phyloP scores from a whole-genome alignment of 495 filamentous ascomycete species.

The Glonium stellatum region DNA sequence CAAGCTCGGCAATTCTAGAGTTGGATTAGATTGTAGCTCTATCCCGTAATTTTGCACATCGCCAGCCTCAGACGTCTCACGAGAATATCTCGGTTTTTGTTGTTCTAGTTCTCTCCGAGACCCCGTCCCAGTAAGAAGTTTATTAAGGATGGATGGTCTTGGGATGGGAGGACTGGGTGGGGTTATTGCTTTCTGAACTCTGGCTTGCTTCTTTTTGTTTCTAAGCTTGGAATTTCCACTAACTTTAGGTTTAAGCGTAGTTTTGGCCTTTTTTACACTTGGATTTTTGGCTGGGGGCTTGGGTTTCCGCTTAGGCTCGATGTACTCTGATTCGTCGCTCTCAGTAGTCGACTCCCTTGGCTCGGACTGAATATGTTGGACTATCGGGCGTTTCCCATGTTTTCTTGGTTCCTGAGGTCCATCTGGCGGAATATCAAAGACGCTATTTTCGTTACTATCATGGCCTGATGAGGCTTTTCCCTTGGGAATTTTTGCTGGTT shows the following conservation, averaged over 20 bases:
- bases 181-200: neutral
- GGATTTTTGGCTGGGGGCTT: neutral
- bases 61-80: neutral
- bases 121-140: neutral
- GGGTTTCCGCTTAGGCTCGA: neutral
- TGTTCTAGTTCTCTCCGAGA: too few species aligned
- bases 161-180: neutral
- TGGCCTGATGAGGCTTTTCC: neutral
- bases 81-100: neutral
- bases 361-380: conserved; percentile 3
- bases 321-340: conserved; percentile 1
- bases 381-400: neutral
- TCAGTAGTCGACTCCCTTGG: neutral
- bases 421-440: conserved; percentile 3
- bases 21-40: neutral
- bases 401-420: neutral
- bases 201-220: neutral
- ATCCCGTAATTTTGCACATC: neutral
- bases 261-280: neutral
- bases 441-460: neutral
- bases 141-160: neutral
- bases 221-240: neutral
- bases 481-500: neutral
- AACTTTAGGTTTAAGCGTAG: neutral
- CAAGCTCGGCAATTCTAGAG: neutral